Base-by-base conservation (phyloP, 2,329 filamentous ascomycete species). In the Fusarium algeriense region DNA sequence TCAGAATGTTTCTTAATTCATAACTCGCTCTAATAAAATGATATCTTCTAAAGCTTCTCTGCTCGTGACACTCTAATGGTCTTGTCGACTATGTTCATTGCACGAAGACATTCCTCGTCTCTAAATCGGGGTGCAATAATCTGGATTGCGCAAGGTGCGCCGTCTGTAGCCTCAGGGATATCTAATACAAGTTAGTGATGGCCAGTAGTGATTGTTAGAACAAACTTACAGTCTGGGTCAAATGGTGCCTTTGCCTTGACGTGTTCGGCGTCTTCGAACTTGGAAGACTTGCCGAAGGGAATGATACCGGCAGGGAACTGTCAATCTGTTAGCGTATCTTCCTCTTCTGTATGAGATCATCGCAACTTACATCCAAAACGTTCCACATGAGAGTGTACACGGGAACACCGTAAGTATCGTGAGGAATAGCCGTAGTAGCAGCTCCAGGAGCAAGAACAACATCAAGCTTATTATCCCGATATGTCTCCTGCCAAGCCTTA, bases 351-450 rank as follows among this genome's bases (percentile, higher is more conserved):
- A 7, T 3, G 1, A 3, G 1, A 4, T n/a, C n/a, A 3, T 4
- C 3, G 10, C 5, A 6, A 52, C 73, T 49, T 23, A 75, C 73
- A 30, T 75, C 68, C 3, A 75, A 26, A 3, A 74, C 71, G 6
- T 75, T 75, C 73, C 73, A 75, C 69, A 75, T 75, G 6, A 75
- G n/a, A 0, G 73, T 75, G 7, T 75, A 75, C 0, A 71, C 37
- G 0, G 73, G 73, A 28, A 61, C 64, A 3, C 73, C 73, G 13
- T 74, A 75, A 1, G 73, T 71, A 23, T 75, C 73, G 6, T 75
- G 73, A 1, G 73, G 73, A 17, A 71, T 59, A 12, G 73, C 45
- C 4, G 73, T 75, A 1, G 56, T 57, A 0, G 49, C 32, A 2
- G 73, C 71, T 10, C 73, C 73, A 1, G 73, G 73, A 5, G 67